Evolutionary conservation across 768 basidiomycete species (phyloP), one percentile per base, ranked within the genome.

Genomic region (Hypholoma sublateritium): DNA sequence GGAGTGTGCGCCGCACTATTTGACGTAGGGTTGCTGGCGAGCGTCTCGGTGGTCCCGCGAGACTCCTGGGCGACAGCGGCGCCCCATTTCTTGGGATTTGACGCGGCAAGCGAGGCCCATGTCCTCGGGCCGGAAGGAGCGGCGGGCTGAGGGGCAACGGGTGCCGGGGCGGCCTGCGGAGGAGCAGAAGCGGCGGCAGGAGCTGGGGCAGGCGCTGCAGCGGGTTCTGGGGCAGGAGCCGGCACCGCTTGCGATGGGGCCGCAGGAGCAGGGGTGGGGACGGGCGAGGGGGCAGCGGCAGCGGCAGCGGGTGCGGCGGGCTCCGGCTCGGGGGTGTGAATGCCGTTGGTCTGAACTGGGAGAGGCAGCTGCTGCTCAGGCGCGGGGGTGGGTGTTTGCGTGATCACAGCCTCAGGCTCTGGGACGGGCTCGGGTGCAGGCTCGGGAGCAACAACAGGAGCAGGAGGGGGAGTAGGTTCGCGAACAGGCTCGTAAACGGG

Each of bases 51-150:
- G n/a, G 85, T 81, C 28, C 89, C 91, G 56, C 88, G 86, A 2
- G 84, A 83, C 56, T 93, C 89, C 55, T 83, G 83, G 1, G 91
- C 91, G 35, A 93, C 88, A 14, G 87, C 83, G 1, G 86, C 72
- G 43, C 93, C 92, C 95, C 94, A 96, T 69, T 89, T 91, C 67
- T 86, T 87, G 14, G 81, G 72, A 67, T 90, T 89, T 17, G 88
- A 71, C 39, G 95, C 94, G 45, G 95, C 95, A 44, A 97, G 84
- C 55, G 88, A 91, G 0, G 95, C 95, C 95, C 95, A 98, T 0
- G 89, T 89, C 69, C 91, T 89, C 14, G 91, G 92, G 17, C 78
- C 79, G 35, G 83, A 64, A 28, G 78, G 68, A n/a, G 76, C 65
- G 8, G 74, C 58, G 7, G 77, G 70, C 13, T 88, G 53, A 25